Evolutionary conservation across 306 rosid species (phyloP), one percentile per base, ranked within the genome.

Genomic region (Parietaria judaica): DNA sequence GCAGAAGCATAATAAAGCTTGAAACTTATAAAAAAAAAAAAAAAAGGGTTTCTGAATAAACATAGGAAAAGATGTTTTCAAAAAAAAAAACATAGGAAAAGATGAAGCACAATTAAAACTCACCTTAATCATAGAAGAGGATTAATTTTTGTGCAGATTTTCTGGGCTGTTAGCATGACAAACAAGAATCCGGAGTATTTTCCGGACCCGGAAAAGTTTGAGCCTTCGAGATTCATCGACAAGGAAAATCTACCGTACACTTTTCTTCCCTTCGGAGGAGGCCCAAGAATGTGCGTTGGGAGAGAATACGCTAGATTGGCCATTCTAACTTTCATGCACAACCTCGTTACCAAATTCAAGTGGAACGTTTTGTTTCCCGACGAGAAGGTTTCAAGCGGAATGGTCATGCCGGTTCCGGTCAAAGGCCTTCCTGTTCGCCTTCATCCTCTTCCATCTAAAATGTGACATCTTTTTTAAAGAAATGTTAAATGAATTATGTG

Each of bases 151-250:
- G 45, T 15, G 58, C 43, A 72, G 71, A 54, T 72, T 12, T 68
- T 68, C 61, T 74, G 78, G 78, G 61, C 66, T 6, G 69, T 63
- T 6, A 68, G 52, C 54, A 35, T 62, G 57, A 57, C 74, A 36
- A 69, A 74, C 59, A 68, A 44, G 35, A 60, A 67, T 10, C 74
- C 74, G 16, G 65, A 48, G 47, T 67, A 16, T 16, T 71, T 71
- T 48, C 37, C 54, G 0, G 65, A 70, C 12, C 69, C 64, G 5
- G 65, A 70, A 15, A 63, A 38, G 7, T 70, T 70, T 63, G 66
- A 71, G 12, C 70, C 75, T 1, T 49, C 70, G 44, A 64, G 70
- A 43, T 64, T 56, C 5, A 14, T n/a, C 44, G 67, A 49, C 12
- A 37, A 57, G 6, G 49, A 58, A 11, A 15, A 47, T 0, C 14